These are phyloP conservation scores for Shiraia sp. DNA, from an alignment of 2,329 filamentous ascomycete species.

Conservation along the genomic window DNA sequence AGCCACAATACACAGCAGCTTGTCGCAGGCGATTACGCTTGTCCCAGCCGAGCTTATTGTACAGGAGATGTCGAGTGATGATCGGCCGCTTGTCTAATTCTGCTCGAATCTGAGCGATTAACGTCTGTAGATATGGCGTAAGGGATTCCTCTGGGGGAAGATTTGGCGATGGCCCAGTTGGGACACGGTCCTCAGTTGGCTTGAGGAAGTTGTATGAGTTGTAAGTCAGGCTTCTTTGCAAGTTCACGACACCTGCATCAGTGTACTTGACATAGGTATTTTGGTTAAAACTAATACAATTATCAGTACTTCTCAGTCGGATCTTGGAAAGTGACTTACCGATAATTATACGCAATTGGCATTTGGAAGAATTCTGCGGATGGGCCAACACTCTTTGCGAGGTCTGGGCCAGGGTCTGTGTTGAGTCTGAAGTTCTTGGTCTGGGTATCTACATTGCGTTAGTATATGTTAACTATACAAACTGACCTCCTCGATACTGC, in stretches of 20 bases:
- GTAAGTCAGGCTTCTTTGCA: conserved; percentile 30
- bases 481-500: conserved; percentile 5
- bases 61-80: conserved; percentile 81
- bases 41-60: conserved; percentile 68
- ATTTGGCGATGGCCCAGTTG: conserved; percentile 62
- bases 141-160: conserved; percentile 55
- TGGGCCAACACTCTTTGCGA: conserved; percentile 72
- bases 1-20: conserved; percentile 82
- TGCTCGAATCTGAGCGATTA: conserved; percentile 66
- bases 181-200: conserved; percentile 65
- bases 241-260: conserved; percentile 45
- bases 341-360: conserved; percentile 70
- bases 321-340: conserved; percentile 36
- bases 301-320: conserved; percentile 1
- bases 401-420: conserved; percentile 54
- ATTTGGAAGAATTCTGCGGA: conserved; percentile 78
- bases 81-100: conserved; percentile 77
- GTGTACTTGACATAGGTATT: conserved; percentile 73
- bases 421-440: conserved; percentile 65
- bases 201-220: conserved; percentile 56
- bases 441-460: conserved; percentile 52
- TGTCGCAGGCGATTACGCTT: conserved; percentile 66
- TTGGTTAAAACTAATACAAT: conserved; percentile 70
- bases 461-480: background rate
- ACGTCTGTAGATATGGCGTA: conserved; percentile 63